Base-by-base conservation (phyloP, 2,329 filamentous ascomycete genomes). In the Parascedosporium putredinis region DNA sequence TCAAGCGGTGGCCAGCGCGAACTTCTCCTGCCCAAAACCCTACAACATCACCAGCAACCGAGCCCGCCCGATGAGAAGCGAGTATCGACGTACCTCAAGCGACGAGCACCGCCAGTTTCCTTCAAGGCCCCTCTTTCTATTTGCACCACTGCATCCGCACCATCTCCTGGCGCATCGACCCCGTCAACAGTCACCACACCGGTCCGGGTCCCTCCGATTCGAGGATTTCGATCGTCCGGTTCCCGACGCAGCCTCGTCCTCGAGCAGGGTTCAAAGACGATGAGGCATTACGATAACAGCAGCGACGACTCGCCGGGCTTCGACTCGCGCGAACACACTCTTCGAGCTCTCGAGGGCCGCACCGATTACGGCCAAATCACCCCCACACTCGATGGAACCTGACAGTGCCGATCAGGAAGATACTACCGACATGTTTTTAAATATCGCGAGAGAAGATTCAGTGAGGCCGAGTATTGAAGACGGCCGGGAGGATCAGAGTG, bases 351-450 rank as follows among this genome's bases (percentile, higher is more conserved):
- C 22, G 76, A 80, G 55, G 75, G 72, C 33, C 64, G 65, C 27
- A 65, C 68, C 45, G 67, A 43, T 10, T 25, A 16, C 5, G 58
- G 58, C 51, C 51, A 53, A 4, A 57, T 56, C 44, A 24, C 33
- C 47, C n/a, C 36, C 34, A n/a, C 20, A 38, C 33, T 31, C 47
- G 7, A 38, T 18, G 23, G 54, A 58, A 23, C 56, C 61, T 20
- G 54, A 64, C 57, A 43, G 60, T 58, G 51, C 57, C 8, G 59
- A 74, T 47, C 65, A 63, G 38, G 77, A 81, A 49, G 77, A 79
- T 54, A 75, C 70, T 3, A 75, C 74, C 34, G 78, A 81, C 54
- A 65, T 81, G 36, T 81, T 81, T 54, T 69, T 81, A 52, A 73
- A 68, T 49, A 80, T 81, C 52, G 77, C 78, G 10, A 67, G 72